These are phyloP conservation scores for Wickerhamiella pararugosa DNA, from an alignment of 1,139 yeast genomes.

Conservation along the genomic window DNA sequence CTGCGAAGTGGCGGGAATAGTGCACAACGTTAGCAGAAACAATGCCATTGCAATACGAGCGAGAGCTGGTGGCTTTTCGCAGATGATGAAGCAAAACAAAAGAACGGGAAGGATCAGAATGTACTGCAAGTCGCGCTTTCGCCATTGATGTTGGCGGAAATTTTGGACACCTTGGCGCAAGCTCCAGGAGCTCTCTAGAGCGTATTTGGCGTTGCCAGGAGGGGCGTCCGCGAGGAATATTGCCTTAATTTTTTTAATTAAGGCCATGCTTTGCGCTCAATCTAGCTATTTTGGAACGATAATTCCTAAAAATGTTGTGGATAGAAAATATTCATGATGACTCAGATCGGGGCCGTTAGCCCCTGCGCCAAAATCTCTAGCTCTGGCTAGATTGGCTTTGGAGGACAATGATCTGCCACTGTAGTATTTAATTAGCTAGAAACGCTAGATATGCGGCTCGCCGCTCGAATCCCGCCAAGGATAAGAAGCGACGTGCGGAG, in stretches of 20 bases:
- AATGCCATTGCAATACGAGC: slow-evolving; percentile 31
- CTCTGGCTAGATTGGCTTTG: no score
- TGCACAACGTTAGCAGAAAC: slow-evolving; percentile 23
- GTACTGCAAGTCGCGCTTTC: slow-evolving; percentile 25
- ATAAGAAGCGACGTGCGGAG: no score
- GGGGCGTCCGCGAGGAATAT: slow-evolving; percentile 37
- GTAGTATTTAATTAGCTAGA: no score
- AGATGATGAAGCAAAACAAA: slow-evolving; percentile 34
- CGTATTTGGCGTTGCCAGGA: slow-evolving; percentile 39
- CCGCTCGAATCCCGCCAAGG: no score
- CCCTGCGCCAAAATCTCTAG: no score
- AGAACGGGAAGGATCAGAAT: slow-evolving; percentile 30
- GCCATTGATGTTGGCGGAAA: slow-evolving; percentile 35
- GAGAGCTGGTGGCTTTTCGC: slow-evolving; percentile 38
- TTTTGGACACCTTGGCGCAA: slow-evolving; percentile 35
- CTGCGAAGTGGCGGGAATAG: slow-evolving; percentile 60
- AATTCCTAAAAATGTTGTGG: no score
- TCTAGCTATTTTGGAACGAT: no score
- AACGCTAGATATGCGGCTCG: no score
- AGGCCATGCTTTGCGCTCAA: slow-evolving; percentile 7
- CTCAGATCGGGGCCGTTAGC: no score
- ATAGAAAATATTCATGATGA: no score
- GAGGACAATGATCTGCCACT: no score
- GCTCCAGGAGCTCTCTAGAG: slow-evolving; percentile 45
- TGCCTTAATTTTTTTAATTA: slow-evolving; percentile 17